phyloP scores from a whole-genome alignment of 306 rosid genomes.

The Cucurbita moschata region DNA sequence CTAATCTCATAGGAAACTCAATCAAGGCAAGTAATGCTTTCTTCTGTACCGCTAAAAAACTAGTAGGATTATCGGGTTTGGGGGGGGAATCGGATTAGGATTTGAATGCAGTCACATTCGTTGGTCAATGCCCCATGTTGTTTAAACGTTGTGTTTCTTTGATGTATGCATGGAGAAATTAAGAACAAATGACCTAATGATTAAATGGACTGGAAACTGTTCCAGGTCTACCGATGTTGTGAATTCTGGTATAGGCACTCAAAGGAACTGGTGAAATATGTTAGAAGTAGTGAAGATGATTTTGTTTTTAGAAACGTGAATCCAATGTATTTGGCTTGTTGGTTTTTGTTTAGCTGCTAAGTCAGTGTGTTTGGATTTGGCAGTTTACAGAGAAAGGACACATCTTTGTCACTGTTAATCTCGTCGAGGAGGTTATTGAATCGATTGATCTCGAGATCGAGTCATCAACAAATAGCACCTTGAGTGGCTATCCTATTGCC shows the following conservation, averaged over 20 bases:
- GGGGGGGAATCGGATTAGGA: neutral
- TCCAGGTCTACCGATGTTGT: neutral
- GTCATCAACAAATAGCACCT: constrained; percentile 43
- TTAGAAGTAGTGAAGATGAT: neutral
- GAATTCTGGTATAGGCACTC: neutral
- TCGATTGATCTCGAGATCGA: constrained; percentile 60
- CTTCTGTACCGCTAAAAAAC: neutral
- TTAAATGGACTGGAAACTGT: neutral
- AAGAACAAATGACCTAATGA: neutral
- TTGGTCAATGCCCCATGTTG: neutral
- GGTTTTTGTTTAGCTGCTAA: neutral
- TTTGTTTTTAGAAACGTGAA: neutral
- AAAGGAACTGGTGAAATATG: neutral
- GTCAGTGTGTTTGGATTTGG: constrained; percentile 5
- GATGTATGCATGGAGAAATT: neutral
- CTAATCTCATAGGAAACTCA: constrained; percentile 81
- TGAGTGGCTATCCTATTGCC: constrained; percentile 74
- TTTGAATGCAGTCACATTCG: neutral
- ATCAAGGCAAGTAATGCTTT: constrained; percentile 42
- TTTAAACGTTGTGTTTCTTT: neutral
- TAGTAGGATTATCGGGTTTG: neutral
- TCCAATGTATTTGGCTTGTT: neutral
- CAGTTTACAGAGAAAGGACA: constrained; percentile 98
- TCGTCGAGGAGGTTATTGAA: constrained; percentile 61
- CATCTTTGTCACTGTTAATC: constrained; percentile 79